These are phyloP conservation scores for Cupressus sempervirens DNA, from an alignment of 75 land plant genomes.

Conservation along the genomic window DNA sequence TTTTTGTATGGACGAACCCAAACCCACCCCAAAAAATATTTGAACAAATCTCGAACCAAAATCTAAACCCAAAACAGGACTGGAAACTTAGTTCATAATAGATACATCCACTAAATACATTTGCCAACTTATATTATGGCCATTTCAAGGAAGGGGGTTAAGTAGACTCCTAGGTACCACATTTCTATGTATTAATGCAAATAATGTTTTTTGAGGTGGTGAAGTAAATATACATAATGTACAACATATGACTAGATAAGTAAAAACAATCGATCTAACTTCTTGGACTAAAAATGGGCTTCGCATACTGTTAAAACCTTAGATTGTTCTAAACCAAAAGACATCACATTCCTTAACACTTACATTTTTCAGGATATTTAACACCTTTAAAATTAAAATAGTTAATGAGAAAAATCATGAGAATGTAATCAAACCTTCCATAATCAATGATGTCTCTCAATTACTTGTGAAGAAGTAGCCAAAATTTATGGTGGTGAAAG, in stretches of 20 bases:
- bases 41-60: too few relatives aligned
- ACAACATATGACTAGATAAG: background rate
- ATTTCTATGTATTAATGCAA: background rate
- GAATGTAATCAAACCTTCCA: conserved; percentile 1
- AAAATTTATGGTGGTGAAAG: background rate
- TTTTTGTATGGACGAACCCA: too few relatives aligned
- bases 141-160: background rate
- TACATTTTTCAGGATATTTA: background rate
- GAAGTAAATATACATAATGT: background rate
- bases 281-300: background rate
- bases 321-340: background rate
- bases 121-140: background rate
- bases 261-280: background rate
- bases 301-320: too few relatives aligned
- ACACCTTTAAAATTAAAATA: background rate
- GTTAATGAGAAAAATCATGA: background rate
- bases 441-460: background rate
- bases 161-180: background rate
- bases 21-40: too few relatives aligned
- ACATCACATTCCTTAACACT: background rate
- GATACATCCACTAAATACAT: background rate
- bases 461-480: background rate
- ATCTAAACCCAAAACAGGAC: too few relatives aligned
- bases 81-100: background rate
- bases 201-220: background rate